Evolutionary conservation across 495 filamentous ascomycete genomes (phyloP), one percentile per base, ranked within the genome.

Genomic region (Hypoxylon intermedium): DNA sequence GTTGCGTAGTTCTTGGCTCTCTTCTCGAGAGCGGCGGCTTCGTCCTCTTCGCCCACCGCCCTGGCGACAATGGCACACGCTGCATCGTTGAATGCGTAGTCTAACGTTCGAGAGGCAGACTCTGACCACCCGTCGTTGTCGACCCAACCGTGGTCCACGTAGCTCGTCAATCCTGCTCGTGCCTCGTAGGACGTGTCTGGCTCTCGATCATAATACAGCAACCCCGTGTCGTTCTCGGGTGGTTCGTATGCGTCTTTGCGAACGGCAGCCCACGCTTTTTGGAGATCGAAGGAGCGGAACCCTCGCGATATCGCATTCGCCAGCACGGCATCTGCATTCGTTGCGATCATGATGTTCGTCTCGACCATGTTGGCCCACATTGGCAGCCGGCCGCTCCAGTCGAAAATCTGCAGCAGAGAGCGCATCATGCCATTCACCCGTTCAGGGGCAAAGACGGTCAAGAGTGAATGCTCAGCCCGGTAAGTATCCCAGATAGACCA

Each of bases 401-500:
- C 68, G 12, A 70, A 72, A 13, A 72, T 72, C 2, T 53, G 34
- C 13, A 72, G 52, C 6, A 72, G 60, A 5, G 65, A 50, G 1
- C 68, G 63, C 70, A 72, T 72, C 70, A 72, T 70, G 15, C 61
- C 43, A 20, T 67, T 67, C 11, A 72, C 70, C 5, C 67, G 59
- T 20, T 72, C 70, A 3, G 70, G 70, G 1, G 70, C 63, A 19
- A 71, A 65, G 9, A 71, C 19, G 6, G 70, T 65, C 0, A 71
- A 28, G 3, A 72, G 63, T 1, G 70, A 72, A 38, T 72, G 70
- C 24, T 72, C 70, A 5, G 70, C 70, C 0, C 70, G 56, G 40
- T 65, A 72, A 0, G 70, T 72, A 40, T 72, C 70, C 70, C 70
- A 72, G 23, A 72, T 68, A 1, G 70, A 72, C 70, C 70, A 72